Evolutionary conservation across 805 yeast species (phyloP), one percentile per base, ranked within the genome.

Genomic region (Candida ponderosae): DNA sequence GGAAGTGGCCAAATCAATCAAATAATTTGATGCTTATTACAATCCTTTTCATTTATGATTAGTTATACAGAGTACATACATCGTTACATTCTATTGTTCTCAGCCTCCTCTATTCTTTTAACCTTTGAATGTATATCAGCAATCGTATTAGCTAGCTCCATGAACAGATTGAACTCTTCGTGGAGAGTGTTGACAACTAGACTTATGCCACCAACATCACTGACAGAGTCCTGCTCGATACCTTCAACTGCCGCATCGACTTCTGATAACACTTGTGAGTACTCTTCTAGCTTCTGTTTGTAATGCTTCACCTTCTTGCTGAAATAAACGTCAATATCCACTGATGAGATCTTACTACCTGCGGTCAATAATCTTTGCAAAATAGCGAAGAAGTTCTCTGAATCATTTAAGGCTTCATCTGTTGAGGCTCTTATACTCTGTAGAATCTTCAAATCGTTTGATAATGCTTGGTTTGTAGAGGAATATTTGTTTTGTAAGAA

Each of bases 131-230:
- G 90, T 30, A 81, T 56, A 46, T 78, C 84, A 3, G 90, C 89
- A 53, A 81, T 70, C 30, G 75, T 71, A 54, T 81, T 84, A 34
- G 89, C 81, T 32, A 80, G 65, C 54, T 81, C 89, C 77, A 81
- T 79, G 57, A 81, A 83, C 37, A 82, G 60, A 32, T 66, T 65
- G 53, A 79, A 82, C 56, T 82, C 90, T 47, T 76, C 79, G 39
- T 74, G 74, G 19, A 83, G 68, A 0, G 85, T 78, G 34, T 71
- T 69, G 14, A 80, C 73, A 20, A 81, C 69, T 44, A 70, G 65
- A 40, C 52, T 78, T 58, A 72, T 47, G 0, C 71, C 70, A 42
- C 57, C 50, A 9, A 51, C 43, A 34, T 57, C 60, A 31, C 74
- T 71, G 15, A 61, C 53, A 23, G 73, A 60, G 17, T 74, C 74